Percentiles rank a stretch among this genome's conserved stretches.
Conservation (phyloP, 192 early-diverging fungal species). For the Mortierella antarctica region DNA sequence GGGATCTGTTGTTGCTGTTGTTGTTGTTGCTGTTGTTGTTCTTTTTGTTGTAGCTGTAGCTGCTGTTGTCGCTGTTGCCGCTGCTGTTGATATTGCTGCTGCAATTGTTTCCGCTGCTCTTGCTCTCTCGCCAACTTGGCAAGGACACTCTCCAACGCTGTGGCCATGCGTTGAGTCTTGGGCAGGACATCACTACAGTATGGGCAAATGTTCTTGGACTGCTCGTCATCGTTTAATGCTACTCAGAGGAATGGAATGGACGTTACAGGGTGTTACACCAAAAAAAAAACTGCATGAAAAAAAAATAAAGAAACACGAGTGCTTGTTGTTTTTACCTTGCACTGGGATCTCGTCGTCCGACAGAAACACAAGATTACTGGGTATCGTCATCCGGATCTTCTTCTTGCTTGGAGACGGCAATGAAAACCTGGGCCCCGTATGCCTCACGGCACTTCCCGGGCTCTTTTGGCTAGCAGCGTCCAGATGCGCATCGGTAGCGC, state of each 20-base stretch:
- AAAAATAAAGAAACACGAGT: not conserved
- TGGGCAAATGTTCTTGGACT: constrained; percentile 18
- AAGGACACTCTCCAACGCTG: constrained; percentile 16
- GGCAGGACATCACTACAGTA: constrained; percentile 34
- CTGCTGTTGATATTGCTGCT: constrained; percentile 1
- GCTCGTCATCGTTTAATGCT: not conserved
- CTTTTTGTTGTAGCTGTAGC: no score
- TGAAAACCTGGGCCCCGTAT: not conserved
- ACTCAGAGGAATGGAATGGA: not conserved
- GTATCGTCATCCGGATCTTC: not conserved
- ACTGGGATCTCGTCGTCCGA: constrained; percentile 20
- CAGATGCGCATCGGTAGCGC: no score
- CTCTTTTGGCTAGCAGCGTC: no score
- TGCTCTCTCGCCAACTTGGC: not conserved
- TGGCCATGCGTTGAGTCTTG: constrained; percentile 3
- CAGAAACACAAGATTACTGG: constrained; percentile 5
- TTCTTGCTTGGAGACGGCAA: constrained; percentile 25
- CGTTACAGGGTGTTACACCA: not conserved
- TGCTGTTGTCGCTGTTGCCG: not conserved
- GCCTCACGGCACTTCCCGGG: no score
- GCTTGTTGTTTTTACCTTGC: not conserved
- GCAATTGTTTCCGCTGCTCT: not conserved
- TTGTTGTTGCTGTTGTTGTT: not conserved
- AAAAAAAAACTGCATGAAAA: not conserved
- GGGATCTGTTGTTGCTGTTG: not conserved